These are phyloP conservation scores for Botryobasidium botryosum DNA, from an alignment of 768 basidiomycete species.

Conservation along the genomic window DNA sequence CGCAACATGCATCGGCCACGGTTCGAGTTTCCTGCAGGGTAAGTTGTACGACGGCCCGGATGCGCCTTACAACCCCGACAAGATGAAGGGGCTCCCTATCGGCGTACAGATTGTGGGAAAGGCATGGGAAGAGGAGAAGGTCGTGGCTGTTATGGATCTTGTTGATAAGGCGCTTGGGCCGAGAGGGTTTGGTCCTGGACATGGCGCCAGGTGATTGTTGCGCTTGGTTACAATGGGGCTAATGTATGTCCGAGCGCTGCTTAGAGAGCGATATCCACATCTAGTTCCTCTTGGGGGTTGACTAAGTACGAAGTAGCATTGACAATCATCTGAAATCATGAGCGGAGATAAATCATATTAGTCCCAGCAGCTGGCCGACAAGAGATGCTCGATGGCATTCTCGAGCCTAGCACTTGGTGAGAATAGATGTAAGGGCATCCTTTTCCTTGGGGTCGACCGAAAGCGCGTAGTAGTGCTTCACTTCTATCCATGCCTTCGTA, in stretches of 20 bases:
- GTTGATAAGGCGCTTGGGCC: conserved; percentile 57
- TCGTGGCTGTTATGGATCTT: conserved; percentile 61
- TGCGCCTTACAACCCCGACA: conserved; percentile 48
- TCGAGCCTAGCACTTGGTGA: neutral
- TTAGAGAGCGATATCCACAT: too few species aligned
- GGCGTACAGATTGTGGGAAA: conserved; percentile 69
- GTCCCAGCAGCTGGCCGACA: too few species aligned
- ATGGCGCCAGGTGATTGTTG: too few species aligned
- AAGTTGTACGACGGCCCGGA: conserved; percentile 32
- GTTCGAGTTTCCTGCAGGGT: conserved; percentile 43
- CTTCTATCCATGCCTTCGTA: conserved; percentile 33
- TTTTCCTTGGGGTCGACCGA: conserved; percentile 23
- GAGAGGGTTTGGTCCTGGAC: too few species aligned
- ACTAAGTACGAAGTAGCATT: too few species aligned
- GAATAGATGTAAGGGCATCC: neutral
- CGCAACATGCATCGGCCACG: conserved; percentile 20
- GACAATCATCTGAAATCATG: too few species aligned
- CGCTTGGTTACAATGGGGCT: too few species aligned
- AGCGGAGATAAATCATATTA: too few species aligned
- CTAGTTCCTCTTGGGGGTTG: too few species aligned
- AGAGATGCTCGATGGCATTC: too few species aligned
- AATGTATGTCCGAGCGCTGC: too few species aligned
- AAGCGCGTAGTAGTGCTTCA: conserved; percentile 32
- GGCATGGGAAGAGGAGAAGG: conserved; percentile 73
- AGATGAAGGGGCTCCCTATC: conserved; percentile 64